Conservation (phyloP, 2,329 filamentous ascomycete species). For the Apiospora malaysiana region DNA sequence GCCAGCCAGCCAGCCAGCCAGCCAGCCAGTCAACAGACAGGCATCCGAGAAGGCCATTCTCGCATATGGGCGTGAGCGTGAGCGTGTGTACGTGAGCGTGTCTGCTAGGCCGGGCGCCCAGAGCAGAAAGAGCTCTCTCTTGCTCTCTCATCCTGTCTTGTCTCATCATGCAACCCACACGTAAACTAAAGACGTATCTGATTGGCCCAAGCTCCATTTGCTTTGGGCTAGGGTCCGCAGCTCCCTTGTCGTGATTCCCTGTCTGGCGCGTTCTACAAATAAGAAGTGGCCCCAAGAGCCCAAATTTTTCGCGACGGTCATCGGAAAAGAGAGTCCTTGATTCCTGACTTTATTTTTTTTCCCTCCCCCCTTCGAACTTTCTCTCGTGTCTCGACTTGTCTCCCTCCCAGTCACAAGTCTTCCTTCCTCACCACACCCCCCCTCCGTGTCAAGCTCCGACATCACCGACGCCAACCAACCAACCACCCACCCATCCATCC, state of each 20-base stretch:
- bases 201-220: conserved; percentile 19
- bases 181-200: background rate
- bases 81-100: background rate
- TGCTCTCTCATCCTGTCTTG: conserved; percentile 14
- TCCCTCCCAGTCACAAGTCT: conserved; percentile 33
- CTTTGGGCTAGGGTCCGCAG: conserved; percentile 24
- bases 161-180: conserved; percentile 23
- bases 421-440: conserved; percentile 28
- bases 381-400: conserved; percentile 41
- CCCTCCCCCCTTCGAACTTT: conserved; percentile 21
- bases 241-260: conserved; percentile 23
- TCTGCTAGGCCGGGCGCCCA: background rate
- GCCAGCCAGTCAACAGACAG: background rate
- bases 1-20: background rate
- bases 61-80: background rate
- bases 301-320: conserved; percentile 43
- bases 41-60: background rate
- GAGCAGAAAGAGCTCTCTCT: background rate
- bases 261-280: conserved; percentile 47
- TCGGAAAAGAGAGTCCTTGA: conserved; percentile 37
- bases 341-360: conserved; percentile 42
- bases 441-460: conserved; percentile 34
- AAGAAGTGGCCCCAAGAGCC: conserved; percentile 45
- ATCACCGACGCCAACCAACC: conserved; percentile 27
- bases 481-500: conserved; percentile 26